Percentiles rank a stretch among this genome's conserved stretches.
These are phyloP conservation scores for Castanospermum australe DNA, from an alignment of 306 rosid genomes.

Conservation along the genomic window DNA sequence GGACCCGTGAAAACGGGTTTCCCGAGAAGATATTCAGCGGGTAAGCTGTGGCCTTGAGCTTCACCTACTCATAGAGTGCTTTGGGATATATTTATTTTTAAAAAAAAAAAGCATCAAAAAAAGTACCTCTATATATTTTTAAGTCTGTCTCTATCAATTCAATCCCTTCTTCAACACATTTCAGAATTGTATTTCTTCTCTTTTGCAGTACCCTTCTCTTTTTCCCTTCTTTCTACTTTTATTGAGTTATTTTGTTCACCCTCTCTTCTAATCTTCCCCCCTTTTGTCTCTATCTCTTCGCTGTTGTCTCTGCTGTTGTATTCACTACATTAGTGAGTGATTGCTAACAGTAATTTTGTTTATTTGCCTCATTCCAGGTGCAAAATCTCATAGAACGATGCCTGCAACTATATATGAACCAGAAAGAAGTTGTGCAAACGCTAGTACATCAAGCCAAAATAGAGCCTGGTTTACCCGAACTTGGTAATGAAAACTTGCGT, in stretches of 20 bases:
- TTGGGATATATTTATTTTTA: too few relatives aligned
- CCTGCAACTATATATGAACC: conserved; percentile 74
- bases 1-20: conserved; percentile 62
- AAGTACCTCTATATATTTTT: too few relatives aligned
- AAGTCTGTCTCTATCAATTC: too few relatives aligned
- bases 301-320: neutral
- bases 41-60: conserved; percentile 38
- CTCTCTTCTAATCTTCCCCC: too few relatives aligned
- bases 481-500: conserved; percentile 47
- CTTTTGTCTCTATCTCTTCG: too few relatives aligned
- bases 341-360: neutral
- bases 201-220: neutral
- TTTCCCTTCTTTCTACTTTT: neutral
- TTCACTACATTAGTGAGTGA: neutral
- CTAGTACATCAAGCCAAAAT: conserved; percentile 65
- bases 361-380: conserved; percentile 53
- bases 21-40: conserved; percentile 67
- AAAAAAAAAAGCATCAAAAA: too few relatives aligned
- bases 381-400: conserved; percentile 80
- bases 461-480: conserved; percentile 84
- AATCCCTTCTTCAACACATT: neutral
- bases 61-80: too few relatives aligned
- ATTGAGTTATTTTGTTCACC: too few relatives aligned
- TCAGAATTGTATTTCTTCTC: neutral
- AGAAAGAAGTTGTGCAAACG: conserved; percentile 69